Evolutionary conservation across 2,329 filamentous ascomycete species (phyloP), one percentile per base, ranked within the genome.

Genomic region (Colletotrichum destructivum): DNA sequence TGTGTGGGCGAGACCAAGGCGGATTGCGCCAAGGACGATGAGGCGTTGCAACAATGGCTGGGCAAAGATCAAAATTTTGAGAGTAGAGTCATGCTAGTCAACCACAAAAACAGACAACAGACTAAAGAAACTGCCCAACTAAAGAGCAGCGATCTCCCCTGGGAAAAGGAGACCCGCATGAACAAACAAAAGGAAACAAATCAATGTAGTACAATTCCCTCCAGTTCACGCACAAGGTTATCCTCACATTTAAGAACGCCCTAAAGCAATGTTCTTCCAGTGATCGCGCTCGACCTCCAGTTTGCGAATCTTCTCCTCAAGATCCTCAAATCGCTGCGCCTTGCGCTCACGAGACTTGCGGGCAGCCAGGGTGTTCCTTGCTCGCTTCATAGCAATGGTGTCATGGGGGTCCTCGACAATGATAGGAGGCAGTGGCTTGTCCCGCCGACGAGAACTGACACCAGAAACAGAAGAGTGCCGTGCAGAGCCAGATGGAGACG

Each of bases 291-390:
- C 90, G 51, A 87, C 86, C 81, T 91, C 87, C 38, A 96, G 84
- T 79, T 93, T 90, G 21, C 85, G 87, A 77, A 97, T 95, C 77
- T 89, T 87, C 49, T 88, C 88, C 84, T 97, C 93, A 56, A 98
- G 87, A 69, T 91, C 89, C 67, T 93, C 91, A 73, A 96, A 87
- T 76, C 92, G 89, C 80, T 92, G 88, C 69, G 94, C 91, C 86
- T 98, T 98, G 75, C 94, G 92, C 78, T 94, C 92, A 63, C 96
- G 92, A 71, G 95, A 98, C 85, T 98, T 98, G 75, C 96, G 94
- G 77, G 96, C 96, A 21, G 96, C 96, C 81, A 97, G 95, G 97
- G 69, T 72, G 82, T 98, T 98, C 76, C 95, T 93, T 62, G 95
- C 95, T 81, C 96, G 93, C 91, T 98, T 98, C 87, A 95, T 89